phyloP scores from a whole-genome alignment of 495 filamentous ascomycete species.

The Talaromyces wortmannii region DNA sequence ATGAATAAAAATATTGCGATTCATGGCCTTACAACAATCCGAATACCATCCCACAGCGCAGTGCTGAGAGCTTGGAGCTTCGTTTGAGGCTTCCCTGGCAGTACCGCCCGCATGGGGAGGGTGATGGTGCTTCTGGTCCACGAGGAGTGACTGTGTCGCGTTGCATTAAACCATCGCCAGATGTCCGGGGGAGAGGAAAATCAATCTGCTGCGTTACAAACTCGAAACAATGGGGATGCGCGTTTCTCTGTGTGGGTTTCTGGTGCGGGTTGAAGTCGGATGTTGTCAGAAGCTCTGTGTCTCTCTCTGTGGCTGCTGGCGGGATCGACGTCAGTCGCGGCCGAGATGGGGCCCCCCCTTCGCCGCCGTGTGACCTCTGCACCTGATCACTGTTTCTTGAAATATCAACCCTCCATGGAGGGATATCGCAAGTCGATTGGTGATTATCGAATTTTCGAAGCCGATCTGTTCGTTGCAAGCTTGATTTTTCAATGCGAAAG shows the following conservation, averaged over 20 bases:
- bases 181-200: background rate
- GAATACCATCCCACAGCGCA: slow-evolving; percentile 72
- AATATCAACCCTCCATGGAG: background rate
- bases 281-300: too few relatives aligned
- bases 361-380: background rate
- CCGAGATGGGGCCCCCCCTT: background rate
- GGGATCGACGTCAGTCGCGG: background rate
- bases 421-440: too few relatives aligned
- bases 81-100: slow-evolving; percentile 85
- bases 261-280: too few relatives aligned
- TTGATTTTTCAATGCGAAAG: too few relatives aligned
- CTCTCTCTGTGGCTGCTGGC: background rate
- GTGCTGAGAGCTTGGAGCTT: slow-evolving; percentile 86
- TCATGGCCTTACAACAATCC: slow-evolving; percentile 61
- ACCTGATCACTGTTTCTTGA: background rate
- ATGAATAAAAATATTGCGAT: background rate
- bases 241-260: too few relatives aligned
- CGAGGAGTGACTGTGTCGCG: slow-evolving; percentile 1
- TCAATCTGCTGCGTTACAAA: background rate
- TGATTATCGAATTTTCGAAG: too few relatives aligned
- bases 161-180: slow-evolving; percentile 34
- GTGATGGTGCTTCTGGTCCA: slow-evolving; percentile 17
- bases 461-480: too few relatives aligned
- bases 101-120: slow-evolving; percentile 65
- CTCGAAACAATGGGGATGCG: background rate